Conservation (phyloP, 805 yeast species). For the Pichia cephalocereana region DNA sequence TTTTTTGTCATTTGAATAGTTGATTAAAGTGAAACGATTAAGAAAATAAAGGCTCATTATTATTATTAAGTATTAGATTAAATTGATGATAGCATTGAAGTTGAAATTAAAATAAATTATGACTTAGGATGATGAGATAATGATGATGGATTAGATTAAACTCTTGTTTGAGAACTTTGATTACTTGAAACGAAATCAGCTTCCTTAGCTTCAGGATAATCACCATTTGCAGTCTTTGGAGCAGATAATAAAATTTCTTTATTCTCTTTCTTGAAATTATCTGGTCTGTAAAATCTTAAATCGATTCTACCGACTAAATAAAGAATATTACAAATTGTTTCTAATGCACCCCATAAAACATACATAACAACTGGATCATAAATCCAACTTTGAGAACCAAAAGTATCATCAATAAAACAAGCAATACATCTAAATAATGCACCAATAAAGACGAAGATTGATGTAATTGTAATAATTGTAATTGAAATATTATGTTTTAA, state of each 20-base stretch:
- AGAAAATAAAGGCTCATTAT: too few relatives aligned
- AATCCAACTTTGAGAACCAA: conserved; percentile 32
- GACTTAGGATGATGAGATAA: too few relatives aligned
- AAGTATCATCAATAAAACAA: conserved; percentile 29
- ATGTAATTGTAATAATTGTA: conserved; percentile 34
- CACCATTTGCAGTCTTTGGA: neutral
- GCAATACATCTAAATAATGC: conserved; percentile 43
- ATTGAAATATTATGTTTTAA: conserved; percentile 45
- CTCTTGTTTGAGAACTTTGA: conserved; percentile 8
- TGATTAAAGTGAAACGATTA: too few relatives aligned
- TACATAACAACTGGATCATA: conserved; percentile 53
- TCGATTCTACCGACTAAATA: conserved; percentile 62
- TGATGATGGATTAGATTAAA: too few relatives aligned
- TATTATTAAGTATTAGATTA: too few relatives aligned
- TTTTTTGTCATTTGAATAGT: too few relatives aligned
- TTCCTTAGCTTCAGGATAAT: conserved; percentile 4
- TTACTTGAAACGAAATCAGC: neutral
- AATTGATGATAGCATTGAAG: too few relatives aligned
- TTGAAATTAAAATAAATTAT: too few relatives aligned
- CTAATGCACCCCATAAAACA: conserved; percentile 60
- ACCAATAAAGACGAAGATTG: conserved; percentile 41
- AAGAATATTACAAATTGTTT: conserved; percentile 44
- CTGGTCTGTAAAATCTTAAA: conserved; percentile 74
- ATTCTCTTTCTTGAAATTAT: conserved; percentile 18
- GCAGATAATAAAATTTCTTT: neutral